These are phyloP conservation scores for Licmophora abbreviata DNA, from an alignment of 108 stramenopile species.

Conservation along the genomic window DNA sequence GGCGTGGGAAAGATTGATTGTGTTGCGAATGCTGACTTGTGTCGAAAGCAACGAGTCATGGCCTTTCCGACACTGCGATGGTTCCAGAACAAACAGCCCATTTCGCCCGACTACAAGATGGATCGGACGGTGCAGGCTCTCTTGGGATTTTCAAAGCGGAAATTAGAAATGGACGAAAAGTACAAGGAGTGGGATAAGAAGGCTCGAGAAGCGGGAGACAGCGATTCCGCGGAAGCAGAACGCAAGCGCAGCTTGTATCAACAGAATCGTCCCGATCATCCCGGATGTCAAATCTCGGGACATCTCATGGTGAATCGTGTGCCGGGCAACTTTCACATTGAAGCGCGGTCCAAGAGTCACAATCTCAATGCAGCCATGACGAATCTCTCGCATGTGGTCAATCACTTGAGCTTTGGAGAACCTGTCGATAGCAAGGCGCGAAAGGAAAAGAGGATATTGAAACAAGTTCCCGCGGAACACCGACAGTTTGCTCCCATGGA, in stretches of 20 bases:
- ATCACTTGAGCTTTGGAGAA: slow-evolving; percentile 88
- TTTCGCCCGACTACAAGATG: slow-evolving; percentile 82
- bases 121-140: slow-evolving; percentile 86
- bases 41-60: slow-evolving; percentile 80
- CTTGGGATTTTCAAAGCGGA: slow-evolving; percentile 58
- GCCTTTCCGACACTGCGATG: slow-evolving; percentile 95
- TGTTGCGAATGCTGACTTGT: slow-evolving; percentile 80
- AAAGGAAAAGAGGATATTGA: slow-evolving; percentile 67
- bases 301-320: slow-evolving; percentile 90
- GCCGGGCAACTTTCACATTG: slow-evolving; percentile 96
- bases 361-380: slow-evolving; percentile 94
- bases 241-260: slow-evolving; percentile 40
- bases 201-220: slow-evolving; percentile 19
- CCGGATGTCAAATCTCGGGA: slow-evolving; percentile 82
- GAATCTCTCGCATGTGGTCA: slow-evolving; percentile 90
- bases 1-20: slow-evolving; percentile 91
- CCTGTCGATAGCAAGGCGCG: slow-evolving; percentile 31
- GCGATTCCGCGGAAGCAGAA: slow-evolving; percentile 26
- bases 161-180: slow-evolving; percentile 77
- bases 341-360: slow-evolving; percentile 89
- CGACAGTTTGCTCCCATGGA: slow-evolving; percentile 83
- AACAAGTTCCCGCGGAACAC: slow-evolving; percentile 77
- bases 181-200: slow-evolving; percentile 81
- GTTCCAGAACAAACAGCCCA: slow-evolving; percentile 69
- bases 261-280: slow-evolving; percentile 72